Percentiles rank a stretch among this genome's conserved stretches.
phyloP scores from a whole-genome alignment of 2,329 filamentous ascomycete species.

The Exophiala sideris region DNA sequence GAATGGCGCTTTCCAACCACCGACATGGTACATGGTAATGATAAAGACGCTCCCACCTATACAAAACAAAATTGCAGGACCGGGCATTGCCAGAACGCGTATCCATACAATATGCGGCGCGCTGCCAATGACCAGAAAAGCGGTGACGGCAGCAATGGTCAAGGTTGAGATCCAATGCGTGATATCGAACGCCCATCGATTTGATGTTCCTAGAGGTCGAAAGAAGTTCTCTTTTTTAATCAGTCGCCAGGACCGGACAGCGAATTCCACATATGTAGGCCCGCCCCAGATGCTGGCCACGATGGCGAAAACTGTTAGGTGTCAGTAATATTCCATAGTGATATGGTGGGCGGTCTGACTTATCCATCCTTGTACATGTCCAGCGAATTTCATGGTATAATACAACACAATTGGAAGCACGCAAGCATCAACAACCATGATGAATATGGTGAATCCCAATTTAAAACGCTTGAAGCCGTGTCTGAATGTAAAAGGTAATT shows the following conservation, averaged over 20 bases:
- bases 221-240: constrained; percentile 30
- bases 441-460: constrained; percentile 24
- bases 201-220: constrained; percentile 26
- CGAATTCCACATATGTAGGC: constrained; percentile 29
- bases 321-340: not conserved
- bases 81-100: constrained; percentile 28
- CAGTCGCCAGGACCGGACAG: constrained; percentile 26
- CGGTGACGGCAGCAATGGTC: constrained; percentile 24
- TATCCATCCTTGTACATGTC: constrained; percentile 27
- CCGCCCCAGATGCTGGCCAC: constrained; percentile 30
- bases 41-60: constrained; percentile 21
- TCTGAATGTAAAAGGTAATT: constrained; percentile 29
- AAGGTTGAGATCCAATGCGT: constrained; percentile 25
- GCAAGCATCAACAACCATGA: constrained; percentile 30
- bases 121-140: constrained; percentile 27
- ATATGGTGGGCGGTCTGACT: constrained; percentile 9
- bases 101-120: constrained; percentile 29
- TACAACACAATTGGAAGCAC: constrained; percentile 28
- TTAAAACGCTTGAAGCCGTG: constrained; percentile 27
- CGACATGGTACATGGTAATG: constrained; percentile 21
- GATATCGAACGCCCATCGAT: constrained; percentile 29
- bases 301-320: constrained; percentile 26
- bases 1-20: constrained; percentile 49
- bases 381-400: constrained; percentile 27
- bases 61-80: constrained; percentile 21